Percentiles rank a stretch among this genome's conserved stretches.
These are phyloP conservation scores for Microbotryum scabiosae DNA, from an alignment of 1,284 basidiomycete genomes.

Conservation along the genomic window DNA sequence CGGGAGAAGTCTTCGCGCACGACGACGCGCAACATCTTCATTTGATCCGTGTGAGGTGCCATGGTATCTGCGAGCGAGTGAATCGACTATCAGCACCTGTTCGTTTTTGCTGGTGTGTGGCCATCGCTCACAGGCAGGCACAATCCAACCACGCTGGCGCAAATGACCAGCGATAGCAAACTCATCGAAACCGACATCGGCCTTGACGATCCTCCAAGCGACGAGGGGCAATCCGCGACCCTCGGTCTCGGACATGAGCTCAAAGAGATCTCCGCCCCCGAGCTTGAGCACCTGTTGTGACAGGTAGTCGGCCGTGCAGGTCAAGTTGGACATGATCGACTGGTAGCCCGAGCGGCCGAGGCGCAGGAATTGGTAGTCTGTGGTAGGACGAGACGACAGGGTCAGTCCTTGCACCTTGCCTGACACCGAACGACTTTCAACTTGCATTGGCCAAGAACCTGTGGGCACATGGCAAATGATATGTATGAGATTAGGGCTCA, in stretches of 20 bases:
- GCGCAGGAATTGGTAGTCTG: slow-evolving; percentile 16
- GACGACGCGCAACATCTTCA: slow-evolving; percentile 38
- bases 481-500: not conserved
- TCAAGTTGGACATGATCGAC: slow-evolving; percentile 38
- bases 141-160: slow-evolving; percentile 35
- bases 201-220: slow-evolving; percentile 34
- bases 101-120: too few species aligned
- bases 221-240: slow-evolving; percentile 36
- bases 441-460: slow-evolving; percentile 22
- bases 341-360: slow-evolving; percentile 39
- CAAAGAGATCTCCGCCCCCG: slow-evolving; percentile 32
- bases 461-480: slow-evolving; percentile 30
- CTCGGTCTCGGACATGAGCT: slow-evolving; percentile 31
- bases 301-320: slow-evolving; percentile 32
- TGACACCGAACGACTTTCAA: not conserved
- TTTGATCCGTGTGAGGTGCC: slow-evolving; percentile 30
- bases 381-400: not conserved
- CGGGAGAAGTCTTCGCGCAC: slow-evolving; percentile 36
- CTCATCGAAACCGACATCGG: slow-evolving; percentile 16
- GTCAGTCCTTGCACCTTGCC: not conserved
- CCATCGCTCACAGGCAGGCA: slow-evolving; percentile 20
- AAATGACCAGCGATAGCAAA: slow-evolving; percentile 32
- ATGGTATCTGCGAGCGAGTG: slow-evolving; percentile 33
- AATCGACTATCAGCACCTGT: not conserved
- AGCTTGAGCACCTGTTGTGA: slow-evolving; percentile 28